Percentiles rank a stretch among this genome's conserved stretches.
phyloP scores from a whole-genome alignment of 1,284 basidiomycete species.

The Rhodotorula sp. region DNA sequence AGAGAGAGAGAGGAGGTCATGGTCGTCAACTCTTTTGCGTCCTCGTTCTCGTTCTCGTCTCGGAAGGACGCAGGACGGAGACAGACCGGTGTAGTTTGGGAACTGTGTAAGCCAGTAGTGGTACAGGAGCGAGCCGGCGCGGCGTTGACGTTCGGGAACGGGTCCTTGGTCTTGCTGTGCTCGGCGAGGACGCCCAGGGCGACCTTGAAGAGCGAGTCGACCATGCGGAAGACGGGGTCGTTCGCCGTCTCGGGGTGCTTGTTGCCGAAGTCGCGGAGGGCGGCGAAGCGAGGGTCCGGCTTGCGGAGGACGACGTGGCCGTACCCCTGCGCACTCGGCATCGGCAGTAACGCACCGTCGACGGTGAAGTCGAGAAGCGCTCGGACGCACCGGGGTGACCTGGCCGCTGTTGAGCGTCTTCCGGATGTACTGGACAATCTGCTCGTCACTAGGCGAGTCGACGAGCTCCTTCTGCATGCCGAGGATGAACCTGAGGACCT shows the following conservation, averaged over 20 bases:
- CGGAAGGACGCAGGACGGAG: too few species aligned
- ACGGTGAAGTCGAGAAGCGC: too few species aligned
- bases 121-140: conserved; percentile 76
- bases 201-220: conserved; percentile 78
- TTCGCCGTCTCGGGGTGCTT: conserved; percentile 71
- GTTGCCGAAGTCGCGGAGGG: conserved; percentile 88
- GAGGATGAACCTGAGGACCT: conserved; percentile 83
- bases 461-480: conserved; percentile 86
- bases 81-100: conserved; percentile 61
- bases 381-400: too few species aligned
- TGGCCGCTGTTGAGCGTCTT: conserved; percentile 83
- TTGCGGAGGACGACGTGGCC: conserved; percentile 96
- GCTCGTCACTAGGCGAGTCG: conserved; percentile 66
- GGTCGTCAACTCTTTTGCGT: too few species aligned
- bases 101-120: too few species aligned
- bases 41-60: too few species aligned
- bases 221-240: conserved; percentile 88
- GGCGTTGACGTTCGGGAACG: conserved; percentile 75
- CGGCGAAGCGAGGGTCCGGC: conserved; percentile 96
- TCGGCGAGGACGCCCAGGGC: conserved; percentile 90
- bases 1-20: too few species aligned
- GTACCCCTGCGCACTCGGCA: conserved; percentile 44
- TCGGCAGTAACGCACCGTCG: too few species aligned
- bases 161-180: conserved; percentile 55
- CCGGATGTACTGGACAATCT: conserved; percentile 91